Conservation (phyloP, 2,329 filamentous ascomycete genomes). For the Claviceps maximensis region DNA sequence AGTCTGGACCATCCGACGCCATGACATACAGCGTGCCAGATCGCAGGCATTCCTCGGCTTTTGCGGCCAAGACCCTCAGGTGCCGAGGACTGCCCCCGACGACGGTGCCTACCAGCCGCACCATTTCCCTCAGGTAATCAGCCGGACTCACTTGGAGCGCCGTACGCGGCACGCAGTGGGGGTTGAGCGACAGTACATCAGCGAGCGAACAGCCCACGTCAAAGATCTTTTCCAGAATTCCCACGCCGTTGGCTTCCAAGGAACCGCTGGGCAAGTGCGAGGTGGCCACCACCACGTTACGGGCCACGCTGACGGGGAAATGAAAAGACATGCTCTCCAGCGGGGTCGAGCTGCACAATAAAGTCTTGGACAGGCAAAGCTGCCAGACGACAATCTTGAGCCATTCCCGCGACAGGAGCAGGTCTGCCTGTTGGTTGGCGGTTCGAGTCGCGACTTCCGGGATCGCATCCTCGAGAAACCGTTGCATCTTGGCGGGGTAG, state of each 20-base stretch:
- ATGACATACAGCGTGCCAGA: neutral
- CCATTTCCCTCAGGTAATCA: conserved; percentile 1
- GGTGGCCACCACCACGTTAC: conserved; percentile 13
- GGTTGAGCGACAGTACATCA: conserved; percentile 9
- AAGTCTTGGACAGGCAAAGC: conserved; percentile 12
- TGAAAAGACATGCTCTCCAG: conserved; percentile 14
- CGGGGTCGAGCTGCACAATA: conserved; percentile 6
- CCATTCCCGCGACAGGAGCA: conserved; percentile 15
- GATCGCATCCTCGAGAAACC: conserved; percentile 6
- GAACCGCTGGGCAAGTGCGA: conserved; percentile 12
- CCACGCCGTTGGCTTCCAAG: conserved; percentile 20
- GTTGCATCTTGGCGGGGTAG: conserved; percentile 6
- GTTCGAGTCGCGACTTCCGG: conserved; percentile 7
- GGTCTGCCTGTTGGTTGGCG: conserved; percentile 13
- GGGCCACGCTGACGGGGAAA: conserved; percentile 15
- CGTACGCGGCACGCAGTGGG: conserved; percentile 1
- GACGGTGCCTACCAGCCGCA: neutral
- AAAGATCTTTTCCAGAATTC: conserved; percentile 21
- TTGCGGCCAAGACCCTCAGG: neutral
- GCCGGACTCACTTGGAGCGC: neutral
- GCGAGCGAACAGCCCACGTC: conserved; percentile 21
- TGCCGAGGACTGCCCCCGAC: conserved; percentile 1
- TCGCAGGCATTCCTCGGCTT: conserved; percentile 1
- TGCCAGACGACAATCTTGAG: conserved; percentile 17
- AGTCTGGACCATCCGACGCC: neutral